Evolutionary conservation across 2,329 filamentous ascomycete species (phyloP).

Genomic region (Aspergillus udagawae): DNA sequence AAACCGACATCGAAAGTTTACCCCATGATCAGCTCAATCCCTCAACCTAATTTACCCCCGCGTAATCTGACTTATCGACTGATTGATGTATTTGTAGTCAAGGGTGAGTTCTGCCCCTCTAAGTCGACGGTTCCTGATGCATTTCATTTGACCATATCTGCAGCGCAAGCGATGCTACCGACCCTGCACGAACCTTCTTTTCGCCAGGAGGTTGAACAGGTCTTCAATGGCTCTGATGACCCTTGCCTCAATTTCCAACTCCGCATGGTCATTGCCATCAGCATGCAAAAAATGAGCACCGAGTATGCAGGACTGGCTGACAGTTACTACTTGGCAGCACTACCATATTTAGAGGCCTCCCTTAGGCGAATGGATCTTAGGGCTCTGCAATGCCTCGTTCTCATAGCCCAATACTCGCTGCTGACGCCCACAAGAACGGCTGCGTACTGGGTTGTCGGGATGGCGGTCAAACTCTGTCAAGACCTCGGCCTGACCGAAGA

Average conservation of each 20-base stretch:
- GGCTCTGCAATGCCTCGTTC: conserved; percentile 80
- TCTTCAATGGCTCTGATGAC: conserved; percentile 71
- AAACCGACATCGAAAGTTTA: conserved; percentile 76
- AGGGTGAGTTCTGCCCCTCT: conserved; percentile 53
- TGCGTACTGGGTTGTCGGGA: conserved; percentile 87
- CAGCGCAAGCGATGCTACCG: conserved; percentile 85
- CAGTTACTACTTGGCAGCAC: conserved; percentile 87
- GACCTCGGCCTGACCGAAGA: conserved; percentile 85
- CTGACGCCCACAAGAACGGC: conserved; percentile 88
- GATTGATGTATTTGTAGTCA: conserved; percentile 79
- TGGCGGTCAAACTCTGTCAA: conserved; percentile 83
- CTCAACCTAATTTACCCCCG: conserved; percentile 71
- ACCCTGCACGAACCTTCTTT: conserved; percentile 81
- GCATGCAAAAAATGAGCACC: conserved; percentile 84
- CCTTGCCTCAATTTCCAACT: conserved; percentile 84
- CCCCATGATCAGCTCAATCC: conserved; percentile 80
- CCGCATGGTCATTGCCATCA: conserved; percentile 90
- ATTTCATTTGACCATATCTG: conserved; percentile 13
- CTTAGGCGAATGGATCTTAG: conserved; percentile 84
- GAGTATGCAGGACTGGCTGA: conserved; percentile 92
- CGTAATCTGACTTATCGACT: conserved; percentile 71
- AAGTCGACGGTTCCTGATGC: neutral
- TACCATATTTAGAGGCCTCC: conserved; percentile 77
- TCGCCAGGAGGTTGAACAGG: conserved; percentile 69
- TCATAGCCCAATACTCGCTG: conserved; percentile 88